A percentile compares a stretch with the other conserved stretches of the same genome.
Conservation (phyloP, 2,329 filamentous ascomycete species). For the Arthrobotrys entomopaga region DNA sequence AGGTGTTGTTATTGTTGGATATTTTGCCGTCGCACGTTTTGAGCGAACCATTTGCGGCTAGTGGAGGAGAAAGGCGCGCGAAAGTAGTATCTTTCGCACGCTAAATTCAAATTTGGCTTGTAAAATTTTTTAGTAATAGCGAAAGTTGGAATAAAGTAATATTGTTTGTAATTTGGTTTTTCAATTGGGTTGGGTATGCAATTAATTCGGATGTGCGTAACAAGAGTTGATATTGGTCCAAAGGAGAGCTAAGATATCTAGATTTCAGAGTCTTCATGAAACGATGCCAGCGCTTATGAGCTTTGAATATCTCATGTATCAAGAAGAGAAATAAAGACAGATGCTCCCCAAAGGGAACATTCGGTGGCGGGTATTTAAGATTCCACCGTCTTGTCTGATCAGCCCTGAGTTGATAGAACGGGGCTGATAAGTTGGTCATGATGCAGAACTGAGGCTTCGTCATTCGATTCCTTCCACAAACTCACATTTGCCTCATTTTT, state of each 20-base stretch:
- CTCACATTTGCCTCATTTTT: slow-evolving; percentile 43
- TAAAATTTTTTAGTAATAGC: no score
- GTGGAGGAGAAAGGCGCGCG: background rate
- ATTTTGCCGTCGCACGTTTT: slow-evolving; percentile 14
- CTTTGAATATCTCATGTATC: slow-evolving; percentile 8
- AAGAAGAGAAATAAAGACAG: background rate
- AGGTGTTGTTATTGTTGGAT: slow-evolving; percentile 51
- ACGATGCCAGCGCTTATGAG: slow-evolving; percentile 44
- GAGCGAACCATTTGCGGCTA: slow-evolving; percentile 17
- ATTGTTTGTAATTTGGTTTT: background rate
- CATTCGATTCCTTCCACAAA: slow-evolving; percentile 15
- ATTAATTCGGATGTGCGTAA: no score
- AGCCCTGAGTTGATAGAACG: background rate
- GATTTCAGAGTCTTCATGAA: slow-evolving; percentile 25
- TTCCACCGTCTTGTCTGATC: background rate
- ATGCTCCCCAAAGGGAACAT: background rate
- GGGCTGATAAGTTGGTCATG: no score
- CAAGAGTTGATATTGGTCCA: background rate
- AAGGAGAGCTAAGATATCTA: slow-evolving; percentile 25
- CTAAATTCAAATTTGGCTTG: no score
- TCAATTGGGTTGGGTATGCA: no score
- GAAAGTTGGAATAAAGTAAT: background rate
- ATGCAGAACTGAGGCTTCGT: slow-evolving; percentile 35
- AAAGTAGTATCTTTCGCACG: no score
- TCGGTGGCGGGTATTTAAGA: no score